Base-by-base conservation (phyloP, 257 asterid genomes). In the Handroanthus guayacan region DNA sequence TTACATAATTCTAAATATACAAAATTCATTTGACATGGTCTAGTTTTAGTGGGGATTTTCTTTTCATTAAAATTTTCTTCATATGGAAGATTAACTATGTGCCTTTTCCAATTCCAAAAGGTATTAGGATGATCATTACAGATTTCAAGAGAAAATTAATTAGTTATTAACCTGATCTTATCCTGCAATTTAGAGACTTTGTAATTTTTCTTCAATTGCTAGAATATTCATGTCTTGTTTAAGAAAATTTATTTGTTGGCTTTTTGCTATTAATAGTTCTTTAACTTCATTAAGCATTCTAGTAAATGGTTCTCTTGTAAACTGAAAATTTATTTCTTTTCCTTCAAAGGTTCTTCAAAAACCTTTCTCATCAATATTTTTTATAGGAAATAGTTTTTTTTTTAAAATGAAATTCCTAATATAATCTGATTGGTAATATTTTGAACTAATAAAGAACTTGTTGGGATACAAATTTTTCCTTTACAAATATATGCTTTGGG, bases 101-200 rank as follows among this genome's bases (percentile, higher is more conserved):
- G 64, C 9, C 18, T 58, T 14, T 58, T 58, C 13, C 39, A 20
- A 11, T 58, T 25, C 39, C 64, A 18, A 58, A 58, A 9, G 38
- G 38, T 39, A 20, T 58, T 41, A 41, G 71, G 55, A 2, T 7
- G 38, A 41, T 65, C 71, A 65, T 65, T 65, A 18, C 37, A 65
- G 3, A 43, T 16, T 39, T 65, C 54, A 41, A 65, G 1, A 41
- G 51, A 17, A 41, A 65, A 65, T 65, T 65, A 0, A 65, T 14
- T 65, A 1, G 7, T 41, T 41, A 41, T 41, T 41, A 41, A 41
- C 7, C 8, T 5, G 0, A 2, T 41, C 8, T 41, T 41, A 5
- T 41, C 6, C 1, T 41, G 45, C 4, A 41, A 41, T 41, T 41
- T 41, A 41, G 45, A 25, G 45, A 41, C 8, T 41, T 3, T 41